A percentile compares a stretch with the other conserved stretches of the same genome.
Conservation (phyloP, 768 basidiomycete species). For the Kwoniella botswanensis region DNA sequence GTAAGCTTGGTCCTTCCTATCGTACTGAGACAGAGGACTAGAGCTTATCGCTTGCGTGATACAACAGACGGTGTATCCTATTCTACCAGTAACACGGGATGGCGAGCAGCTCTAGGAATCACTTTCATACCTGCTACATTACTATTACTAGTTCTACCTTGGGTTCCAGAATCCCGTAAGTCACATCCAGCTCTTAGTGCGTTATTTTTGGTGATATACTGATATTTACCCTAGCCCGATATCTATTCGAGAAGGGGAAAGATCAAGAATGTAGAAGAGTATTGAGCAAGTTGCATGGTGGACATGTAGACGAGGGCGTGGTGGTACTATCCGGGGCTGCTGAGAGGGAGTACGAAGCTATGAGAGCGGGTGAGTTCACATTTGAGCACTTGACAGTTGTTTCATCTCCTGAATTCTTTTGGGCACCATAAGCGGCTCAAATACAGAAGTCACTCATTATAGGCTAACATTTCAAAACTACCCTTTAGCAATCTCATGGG, state of each 20-base stretch:
- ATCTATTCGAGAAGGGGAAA: conserved; percentile 41
- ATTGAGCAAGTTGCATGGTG: conserved; percentile 33
- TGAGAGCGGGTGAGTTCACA: conserved; percentile 35
- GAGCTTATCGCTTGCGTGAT: too few species aligned
- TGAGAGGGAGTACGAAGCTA: conserved; percentile 36
- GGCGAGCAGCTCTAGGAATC: conserved; percentile 37
- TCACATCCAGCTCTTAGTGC: not conserved
- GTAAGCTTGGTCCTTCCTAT: conserved; percentile 14
- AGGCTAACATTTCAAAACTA: not conserved
- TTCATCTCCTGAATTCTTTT: too few species aligned
- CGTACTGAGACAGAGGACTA: not conserved
- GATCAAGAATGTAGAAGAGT: conserved; percentile 30
- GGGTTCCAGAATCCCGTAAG: conserved; percentile 46
- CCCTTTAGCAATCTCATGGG: conserved; percentile 37
- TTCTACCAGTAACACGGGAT: conserved; percentile 30
- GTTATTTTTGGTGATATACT: not conserved
- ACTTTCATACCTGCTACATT: conserved; percentile 43
- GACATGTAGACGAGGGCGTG: conserved; percentile 24
- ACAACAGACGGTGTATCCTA: conserved; percentile 39
- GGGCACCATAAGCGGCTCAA: not conserved
- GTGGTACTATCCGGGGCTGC: conserved; percentile 35
- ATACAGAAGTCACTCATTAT: not conserved
- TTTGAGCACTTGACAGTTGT: too few species aligned
- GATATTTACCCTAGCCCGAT: conserved; percentile 32
- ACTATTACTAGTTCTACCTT: conserved; percentile 34